Base-by-base conservation (phyloP, 73 alveolate species). In the Strombidium stylifer region DNA sequence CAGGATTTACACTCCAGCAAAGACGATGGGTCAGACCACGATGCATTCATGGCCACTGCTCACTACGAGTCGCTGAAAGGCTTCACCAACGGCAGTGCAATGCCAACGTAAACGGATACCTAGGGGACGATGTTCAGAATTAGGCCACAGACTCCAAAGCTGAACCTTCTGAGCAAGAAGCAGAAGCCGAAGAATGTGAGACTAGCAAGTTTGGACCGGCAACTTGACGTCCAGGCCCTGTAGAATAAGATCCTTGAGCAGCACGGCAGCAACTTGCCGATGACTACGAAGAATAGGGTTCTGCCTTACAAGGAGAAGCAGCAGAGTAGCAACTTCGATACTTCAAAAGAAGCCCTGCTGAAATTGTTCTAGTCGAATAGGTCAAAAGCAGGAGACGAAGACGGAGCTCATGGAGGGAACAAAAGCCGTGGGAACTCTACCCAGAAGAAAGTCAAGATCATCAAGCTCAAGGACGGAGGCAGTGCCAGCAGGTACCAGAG, bases 141-240 rank as follows among this genome's bases (percentile, higher is more conserved):
- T 1, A 42, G 86, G 26, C 86, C 86, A 7, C 27, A 73, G 50
- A 73, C 86, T 2, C 86, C 86, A 2, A 44, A 60, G 28, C 21
- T 73, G 36, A 73, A 73, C 57, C 61, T 73, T 15, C 41, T 73
- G 28, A 54, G 42, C 18, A 54, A 53, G 57, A 30, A 64, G 10
- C 4, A 46, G 45, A 45, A 54, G 44, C 65, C 23, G 39, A 21
- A 23, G 66, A 62, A 19, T 30, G 41, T 23, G 65, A 46, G 28
- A 40, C 6, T 20, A 20, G 36, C 37, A 0, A 40, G 3, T 3
- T 37, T 23, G 20, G 23, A 1, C 48, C 40, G n/a, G 26, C 15
- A 18, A 25, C 59, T 45, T n/a, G 19, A 4, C 36, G 23, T 41
- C 8, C 14, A 3, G 4, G 15, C 14, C 39, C 24, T 5, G 7